Conservation (phyloP, 495 filamentous ascomycete species). For the Trichoderma virens region DNA sequence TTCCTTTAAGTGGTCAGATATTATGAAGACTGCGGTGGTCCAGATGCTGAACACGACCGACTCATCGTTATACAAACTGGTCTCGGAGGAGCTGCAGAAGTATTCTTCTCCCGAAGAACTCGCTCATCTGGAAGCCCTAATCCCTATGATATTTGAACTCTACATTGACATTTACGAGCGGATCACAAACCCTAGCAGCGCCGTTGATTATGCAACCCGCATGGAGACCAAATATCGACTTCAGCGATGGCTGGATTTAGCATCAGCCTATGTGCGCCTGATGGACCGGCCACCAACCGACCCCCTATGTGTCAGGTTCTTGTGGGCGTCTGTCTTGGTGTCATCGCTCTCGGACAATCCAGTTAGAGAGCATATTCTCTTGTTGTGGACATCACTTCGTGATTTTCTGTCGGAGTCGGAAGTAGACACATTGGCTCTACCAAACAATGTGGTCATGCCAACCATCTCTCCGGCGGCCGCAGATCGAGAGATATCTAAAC, state of each 20-base stretch:
- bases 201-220: conserved; percentile 51
- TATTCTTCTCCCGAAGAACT: not conserved
- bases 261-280: conserved; percentile 50
- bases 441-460: conserved; percentile 83
- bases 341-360: conserved; percentile 60
- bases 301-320: conserved; percentile 51
- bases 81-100: conserved; percentile 20
- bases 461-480: conserved; percentile 75
- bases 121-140: conserved; percentile 41
- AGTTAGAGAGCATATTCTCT: conserved; percentile 67
- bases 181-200: conserved; percentile 66
- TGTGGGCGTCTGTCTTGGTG: conserved; percentile 79
- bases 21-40: conserved; percentile 61
- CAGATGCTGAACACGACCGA: conserved; percentile 61
- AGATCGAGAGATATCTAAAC: conserved; percentile 80
- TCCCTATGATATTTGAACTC: conserved; percentile 77
- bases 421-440: conserved; percentile 50
- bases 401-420: conserved; percentile 31
- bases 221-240: conserved; percentile 60
- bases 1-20: conserved; percentile 59
- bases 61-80: conserved; percentile 53
- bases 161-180: conserved; percentile 78
- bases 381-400: conserved; percentile 67
- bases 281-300: conserved; percentile 32
- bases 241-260: conserved; percentile 65